Conservation (phyloP, 768 basidiomycete genomes). For the Auricularia auricula-judae region DNA sequence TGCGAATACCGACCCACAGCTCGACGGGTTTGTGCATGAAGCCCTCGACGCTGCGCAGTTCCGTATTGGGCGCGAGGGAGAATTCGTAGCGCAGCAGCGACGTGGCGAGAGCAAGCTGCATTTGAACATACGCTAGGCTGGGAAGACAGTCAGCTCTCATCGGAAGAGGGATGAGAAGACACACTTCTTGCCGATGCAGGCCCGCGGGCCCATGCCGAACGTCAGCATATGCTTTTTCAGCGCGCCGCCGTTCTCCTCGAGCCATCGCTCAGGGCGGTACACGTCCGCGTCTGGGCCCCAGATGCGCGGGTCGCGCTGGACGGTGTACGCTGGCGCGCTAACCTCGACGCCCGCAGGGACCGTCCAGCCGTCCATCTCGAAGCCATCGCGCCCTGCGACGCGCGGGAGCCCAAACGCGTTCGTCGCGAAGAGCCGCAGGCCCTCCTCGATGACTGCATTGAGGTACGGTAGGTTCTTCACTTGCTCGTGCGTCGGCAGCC, state of each 20-base stretch:
- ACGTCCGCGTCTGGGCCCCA: constrained; percentile 23
- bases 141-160: not conserved
- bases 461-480: constrained; percentile 17
- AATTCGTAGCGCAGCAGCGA: constrained; percentile 9
- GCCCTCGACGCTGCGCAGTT: constrained; percentile 9
- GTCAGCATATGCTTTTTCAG: constrained; percentile 18
- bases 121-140: constrained; percentile 9
- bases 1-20: constrained; percentile 4
- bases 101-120: constrained; percentile 10
- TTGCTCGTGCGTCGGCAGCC: constrained; percentile 2
- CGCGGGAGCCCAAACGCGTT: constrained; percentile 27
- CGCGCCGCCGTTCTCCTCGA: constrained; percentile 15
- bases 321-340: constrained; percentile 24
- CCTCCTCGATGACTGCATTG: constrained; percentile 22
- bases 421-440: constrained; percentile 24
- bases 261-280: constrained; percentile 28
- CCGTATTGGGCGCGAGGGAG: not conserved
- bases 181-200: constrained; percentile 14
- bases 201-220: constrained; percentile 23
- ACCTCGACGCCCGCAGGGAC: constrained; percentile 13
- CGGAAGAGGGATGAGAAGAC: not conserved
- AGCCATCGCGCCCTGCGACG: constrained; percentile 12
- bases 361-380: not conserved
- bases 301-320: constrained; percentile 20
- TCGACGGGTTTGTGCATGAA: constrained; percentile 12